Base-by-base conservation (phyloP, 2,329 filamentous ascomycete species). In the Byssothecium circinans region DNA sequence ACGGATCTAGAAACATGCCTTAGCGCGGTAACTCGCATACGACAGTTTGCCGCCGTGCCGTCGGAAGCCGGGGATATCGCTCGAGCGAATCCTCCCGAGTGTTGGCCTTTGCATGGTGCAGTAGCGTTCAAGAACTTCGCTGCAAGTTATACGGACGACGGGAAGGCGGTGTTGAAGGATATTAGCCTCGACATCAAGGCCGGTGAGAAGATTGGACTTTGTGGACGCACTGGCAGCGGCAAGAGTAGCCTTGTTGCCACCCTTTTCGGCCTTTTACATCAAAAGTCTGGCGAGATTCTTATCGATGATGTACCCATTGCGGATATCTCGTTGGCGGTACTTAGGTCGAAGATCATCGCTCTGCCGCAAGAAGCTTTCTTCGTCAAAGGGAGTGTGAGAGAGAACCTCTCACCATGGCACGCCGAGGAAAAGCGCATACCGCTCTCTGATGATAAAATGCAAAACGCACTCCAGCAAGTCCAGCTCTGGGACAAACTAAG, bases 1-100 rank as follows among this genome's bases (percentile, higher is more conserved):
- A 81, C 79, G 1, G 70, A 72, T n/a, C 64, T 83, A 19, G 91
- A 96, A 73, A 91, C 96, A 71, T 96, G 95, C 73, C 96, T 96
- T 90, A 96, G 96, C 72, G 90, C 91, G 3, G 90, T 96, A 72
- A 88, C 91, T 47, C 81, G 82, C 41, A 81, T 96, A 54, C 89
- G 94, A 74, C 91, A 96, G 68, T 96, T 96, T 64, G 81, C 96
- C 25, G 88, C 95, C 27, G 87, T 90, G 19, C 91, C 87, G 68
- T 91, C 96, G 74, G 91, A 92, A 40, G 88, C 89, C 4, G 91
- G 96, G 69, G 88, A 96, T 54, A 86, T 95, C 59, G 85, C 87
- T 64, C 85, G 87, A 69, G 85, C 45, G 2, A 23, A 51, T 29
- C 43, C 43, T 15, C 67, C 71, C 17, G 49, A 62, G 2, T 50